Percentiles rank a stretch among this genome's conserved stretches.
Evolutionary conservation across 306 rosid species (phyloP).

Genomic region (Cucurbita argyrosperma): DNA sequence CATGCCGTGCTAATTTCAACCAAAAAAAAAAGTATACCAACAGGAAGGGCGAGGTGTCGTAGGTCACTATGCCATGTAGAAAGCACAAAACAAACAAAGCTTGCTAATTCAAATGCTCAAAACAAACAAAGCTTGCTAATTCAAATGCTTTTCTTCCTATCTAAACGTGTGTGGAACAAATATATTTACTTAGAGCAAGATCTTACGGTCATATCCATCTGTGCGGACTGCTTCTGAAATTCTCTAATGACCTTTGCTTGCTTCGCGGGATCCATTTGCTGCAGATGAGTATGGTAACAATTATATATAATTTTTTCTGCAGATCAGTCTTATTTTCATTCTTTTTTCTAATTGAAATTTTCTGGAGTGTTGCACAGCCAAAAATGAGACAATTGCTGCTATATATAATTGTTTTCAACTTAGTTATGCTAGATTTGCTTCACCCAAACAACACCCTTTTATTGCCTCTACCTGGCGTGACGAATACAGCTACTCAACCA

Average conservation of each 20-base stretch:
- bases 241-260: slow-evolving; percentile 67
- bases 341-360: too few species aligned
- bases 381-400: not conserved
- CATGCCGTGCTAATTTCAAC: not conserved
- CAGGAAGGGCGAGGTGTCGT: not conserved
- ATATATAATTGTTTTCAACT: not conserved
- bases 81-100: not conserved
- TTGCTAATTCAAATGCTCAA: too few species aligned
- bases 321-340: not conserved
- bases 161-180: not conserved
- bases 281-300: slow-evolving; percentile 19
- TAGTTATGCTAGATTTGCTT: not conserved
- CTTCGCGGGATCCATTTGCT: slow-evolving; percentile 91
- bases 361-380: not conserved
- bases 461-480: not conserved
- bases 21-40: not conserved
- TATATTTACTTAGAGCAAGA: not conserved
- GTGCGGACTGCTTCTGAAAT: slow-evolving; percentile 96
- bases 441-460: not conserved
- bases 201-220: slow-evolving; percentile 99
- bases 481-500: not conserved
- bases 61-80: not conserved
- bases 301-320: not conserved
- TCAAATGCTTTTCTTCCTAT: not conserved
- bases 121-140: not conserved